Conservation (phyloP, 305 asterid genomes). For the Stenogyne calaminthoides region DNA sequence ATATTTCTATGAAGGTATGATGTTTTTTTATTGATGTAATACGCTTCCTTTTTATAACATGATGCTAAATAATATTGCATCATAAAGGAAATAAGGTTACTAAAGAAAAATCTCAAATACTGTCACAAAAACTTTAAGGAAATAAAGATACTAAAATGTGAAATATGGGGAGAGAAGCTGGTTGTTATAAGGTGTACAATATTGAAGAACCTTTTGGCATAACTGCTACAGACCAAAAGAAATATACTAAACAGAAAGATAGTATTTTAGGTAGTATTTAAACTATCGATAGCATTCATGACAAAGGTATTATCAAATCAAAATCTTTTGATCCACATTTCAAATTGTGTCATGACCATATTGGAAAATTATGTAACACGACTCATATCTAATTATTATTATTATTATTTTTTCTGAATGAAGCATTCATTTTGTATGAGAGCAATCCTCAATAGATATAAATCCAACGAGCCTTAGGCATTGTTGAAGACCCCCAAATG, state of each 20-base stretch:
- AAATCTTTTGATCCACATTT: too few species aligned
- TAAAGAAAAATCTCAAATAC: neutral
- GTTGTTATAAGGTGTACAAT: neutral
- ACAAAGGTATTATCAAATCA: too few species aligned
- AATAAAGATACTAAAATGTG: neutral
- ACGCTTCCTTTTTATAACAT: constrained; percentile 8
- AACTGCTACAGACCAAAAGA: neutral
- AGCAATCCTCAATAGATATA: neutral
- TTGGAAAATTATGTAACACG: neutral
- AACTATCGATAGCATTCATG: too few species aligned
- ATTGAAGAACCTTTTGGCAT: neutral
- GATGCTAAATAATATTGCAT: neutral
- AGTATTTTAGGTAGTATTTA: neutral
- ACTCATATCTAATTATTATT: neutral
- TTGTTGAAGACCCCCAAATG: neutral
- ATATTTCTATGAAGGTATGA: constrained; percentile 76
- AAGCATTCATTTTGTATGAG: neutral
- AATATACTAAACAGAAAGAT: neutral
- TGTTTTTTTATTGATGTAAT: neutral
- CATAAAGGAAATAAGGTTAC: neutral
- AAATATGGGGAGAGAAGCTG: neutral
- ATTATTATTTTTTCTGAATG: neutral
- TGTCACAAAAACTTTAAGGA: neutral
- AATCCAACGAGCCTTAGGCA: neutral
- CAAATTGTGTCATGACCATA: too few species aligned